phyloP scores from a whole-genome alignment of 2,329 filamentous ascomycete genomes.

The Colletotrichum sp. region DNA sequence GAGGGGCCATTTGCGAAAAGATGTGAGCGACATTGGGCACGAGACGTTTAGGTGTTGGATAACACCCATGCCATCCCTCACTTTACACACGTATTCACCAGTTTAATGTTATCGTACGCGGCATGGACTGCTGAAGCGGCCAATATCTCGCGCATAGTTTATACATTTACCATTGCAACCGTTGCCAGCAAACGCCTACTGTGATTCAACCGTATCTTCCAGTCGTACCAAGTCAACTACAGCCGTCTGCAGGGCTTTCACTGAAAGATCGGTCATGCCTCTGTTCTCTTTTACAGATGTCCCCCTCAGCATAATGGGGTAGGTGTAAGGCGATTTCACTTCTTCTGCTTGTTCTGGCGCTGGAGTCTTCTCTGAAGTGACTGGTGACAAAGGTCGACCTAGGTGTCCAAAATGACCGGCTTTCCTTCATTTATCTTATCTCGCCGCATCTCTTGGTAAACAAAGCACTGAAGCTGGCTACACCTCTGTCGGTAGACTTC shows the following conservation, averaged over 20 bases:
- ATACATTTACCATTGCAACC: not conserved
- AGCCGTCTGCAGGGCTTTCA: not conserved
- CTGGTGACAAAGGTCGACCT: not conserved
- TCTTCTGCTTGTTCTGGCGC: not conserved
- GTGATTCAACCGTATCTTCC: not conserved
- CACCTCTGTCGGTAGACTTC: not conserved
- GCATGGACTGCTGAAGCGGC: not conserved
- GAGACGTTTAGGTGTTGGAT: not conserved
- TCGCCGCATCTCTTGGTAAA: not conserved
- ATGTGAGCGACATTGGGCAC: not conserved
- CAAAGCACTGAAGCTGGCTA: not conserved
- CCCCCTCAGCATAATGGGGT: not conserved
- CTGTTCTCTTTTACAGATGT: not conserved
- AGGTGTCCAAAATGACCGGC: not conserved
- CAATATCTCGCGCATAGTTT: not conserved
- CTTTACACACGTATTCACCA: not conserved
- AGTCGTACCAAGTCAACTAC: not conserved
- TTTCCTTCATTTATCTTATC: not conserved
- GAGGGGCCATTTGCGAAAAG: not conserved
- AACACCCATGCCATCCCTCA: not conserved
- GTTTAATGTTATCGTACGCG: conserved; percentile 8
- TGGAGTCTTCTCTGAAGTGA: not conserved
- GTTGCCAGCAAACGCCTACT: not conserved
- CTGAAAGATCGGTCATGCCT: not conserved
- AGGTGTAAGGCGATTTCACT: not conserved